phyloP scores from a whole-genome alignment of 108 stramenopile species.

The Nannochloropsis oceanica region DNA sequence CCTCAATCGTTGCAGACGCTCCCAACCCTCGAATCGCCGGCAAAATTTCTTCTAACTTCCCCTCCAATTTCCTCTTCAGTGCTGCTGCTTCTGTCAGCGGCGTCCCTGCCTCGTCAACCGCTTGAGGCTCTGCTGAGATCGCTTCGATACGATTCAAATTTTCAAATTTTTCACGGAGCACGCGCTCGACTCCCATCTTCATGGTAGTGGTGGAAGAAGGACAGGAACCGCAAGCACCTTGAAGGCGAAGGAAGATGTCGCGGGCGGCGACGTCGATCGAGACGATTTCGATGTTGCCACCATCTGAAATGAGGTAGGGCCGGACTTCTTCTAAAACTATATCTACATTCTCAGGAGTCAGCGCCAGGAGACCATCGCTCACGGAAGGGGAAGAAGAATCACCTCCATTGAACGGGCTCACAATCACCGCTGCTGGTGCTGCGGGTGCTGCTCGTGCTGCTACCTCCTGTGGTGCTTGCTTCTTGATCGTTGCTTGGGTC shows the following conservation, averaged over 20 bases:
- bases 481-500: constrained; percentile 3
- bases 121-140: background rate
- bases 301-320: constrained; percentile 84
- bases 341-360: constrained; percentile 71
- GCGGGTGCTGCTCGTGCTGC: background rate
- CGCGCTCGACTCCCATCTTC: constrained; percentile 96
- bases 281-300: constrained; percentile 77
- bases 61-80: background rate
- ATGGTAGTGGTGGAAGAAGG: constrained; percentile 81
- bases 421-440: background rate
- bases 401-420: background rate
- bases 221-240: constrained; percentile 81
- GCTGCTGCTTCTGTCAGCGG: too few species aligned
- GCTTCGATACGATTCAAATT: constrained; percentile 51
- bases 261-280: constrained; percentile 50
- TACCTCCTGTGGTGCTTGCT: background rate
- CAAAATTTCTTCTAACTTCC: background rate
- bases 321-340: constrained; percentile 73
- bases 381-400: background rate
- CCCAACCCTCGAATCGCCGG: constrained; percentile 4
- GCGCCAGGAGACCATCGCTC: constrained; percentile 31
- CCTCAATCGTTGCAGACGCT: background rate
- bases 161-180: constrained; percentile 63
- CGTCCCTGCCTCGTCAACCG: background rate
- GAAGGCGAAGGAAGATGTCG: constrained; percentile 58